Evolutionary conservation across 495 filamentous ascomycete species (phyloP), one percentile per base, ranked within the genome.

Genomic region (Daldinia loculata): DNA sequence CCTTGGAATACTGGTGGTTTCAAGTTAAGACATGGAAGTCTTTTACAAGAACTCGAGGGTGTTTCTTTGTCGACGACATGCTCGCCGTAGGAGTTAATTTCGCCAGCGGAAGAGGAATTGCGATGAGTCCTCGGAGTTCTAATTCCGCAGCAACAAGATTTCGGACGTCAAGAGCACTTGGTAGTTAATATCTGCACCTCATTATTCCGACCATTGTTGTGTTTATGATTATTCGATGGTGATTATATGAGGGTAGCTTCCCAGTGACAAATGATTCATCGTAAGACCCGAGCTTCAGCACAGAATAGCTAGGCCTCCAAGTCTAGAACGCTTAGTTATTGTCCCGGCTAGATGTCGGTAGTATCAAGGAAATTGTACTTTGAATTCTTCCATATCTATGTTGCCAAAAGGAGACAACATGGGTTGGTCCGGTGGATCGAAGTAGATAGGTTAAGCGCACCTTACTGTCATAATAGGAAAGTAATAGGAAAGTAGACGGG

Each of bases 261-360:
- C 9, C 17, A 52, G n/a, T 38, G 15, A 50, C 32, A 39, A 34
- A 63, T n/a, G 50, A 32, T 48, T 50, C 59, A 55, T 36, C 36
- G 45, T 60, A 27, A 52, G 51, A 71, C 53, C 29, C 32, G 19
- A 36, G 19, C 63, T 45, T 60, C 51, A 39, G 26, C 30, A 59
- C 19, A 14, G n/a, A 19, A 15, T 26, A 22, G 17, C 38, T 17
- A 34, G 34, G 30, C 29, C 17, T 53, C 56, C 45, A 61, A 53
- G 56, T 66, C 70, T 72, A 68, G 70, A 72, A 32, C 70, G 26
- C 61, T 65, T 50, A 63, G 61, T 66, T 63, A 59, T 53, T 57
- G 6, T 27, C 67, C 55, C 55, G 61, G 53, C 22, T 56, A 38
- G 56, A 65, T 51, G 41, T 65, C 55, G 61, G 65, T 72, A 64